These are phyloP conservation scores for Rhizoclosmatium globosum DNA, from an alignment of 192 early-diverging fungal genomes.

Conservation along the genomic window DNA sequence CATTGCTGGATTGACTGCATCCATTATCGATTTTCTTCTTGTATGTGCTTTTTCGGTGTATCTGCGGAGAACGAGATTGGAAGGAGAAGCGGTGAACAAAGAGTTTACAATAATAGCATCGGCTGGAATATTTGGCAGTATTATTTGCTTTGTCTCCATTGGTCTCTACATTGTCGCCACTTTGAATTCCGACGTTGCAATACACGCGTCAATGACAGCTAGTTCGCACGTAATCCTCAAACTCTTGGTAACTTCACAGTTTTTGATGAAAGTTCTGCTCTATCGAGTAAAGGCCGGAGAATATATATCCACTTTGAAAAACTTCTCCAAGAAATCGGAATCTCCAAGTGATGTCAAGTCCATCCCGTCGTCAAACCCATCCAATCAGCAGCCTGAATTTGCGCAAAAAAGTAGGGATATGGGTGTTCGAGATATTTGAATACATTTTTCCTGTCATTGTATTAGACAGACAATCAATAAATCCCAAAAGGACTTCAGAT, in stretches of 20 bases:
- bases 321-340: no score
- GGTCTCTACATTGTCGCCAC: background rate
- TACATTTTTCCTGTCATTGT: no score
- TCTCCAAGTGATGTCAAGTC: no score
- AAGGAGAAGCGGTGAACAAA: background rate
- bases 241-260: background rate
- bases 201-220: background rate
- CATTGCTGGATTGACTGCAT: background rate
- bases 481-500: no score
- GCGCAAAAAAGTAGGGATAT: no score
- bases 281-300: background rate
- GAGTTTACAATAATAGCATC: background rate
- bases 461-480: no score
- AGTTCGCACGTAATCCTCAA: background rate
- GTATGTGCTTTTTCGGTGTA: background rate
- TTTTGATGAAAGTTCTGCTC: background rate
- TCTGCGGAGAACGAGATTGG: background rate
- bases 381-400: no score
- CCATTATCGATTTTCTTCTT: background rate
- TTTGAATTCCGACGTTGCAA: background rate
- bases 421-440: no score
- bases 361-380: no score
- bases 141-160: background rate
- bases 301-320: no score
- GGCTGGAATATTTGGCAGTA: background rate